These are phyloP conservation scores for Yamadazyma tumulicola DNA, from an alignment of 805 yeast species.

Conservation along the genomic window DNA sequence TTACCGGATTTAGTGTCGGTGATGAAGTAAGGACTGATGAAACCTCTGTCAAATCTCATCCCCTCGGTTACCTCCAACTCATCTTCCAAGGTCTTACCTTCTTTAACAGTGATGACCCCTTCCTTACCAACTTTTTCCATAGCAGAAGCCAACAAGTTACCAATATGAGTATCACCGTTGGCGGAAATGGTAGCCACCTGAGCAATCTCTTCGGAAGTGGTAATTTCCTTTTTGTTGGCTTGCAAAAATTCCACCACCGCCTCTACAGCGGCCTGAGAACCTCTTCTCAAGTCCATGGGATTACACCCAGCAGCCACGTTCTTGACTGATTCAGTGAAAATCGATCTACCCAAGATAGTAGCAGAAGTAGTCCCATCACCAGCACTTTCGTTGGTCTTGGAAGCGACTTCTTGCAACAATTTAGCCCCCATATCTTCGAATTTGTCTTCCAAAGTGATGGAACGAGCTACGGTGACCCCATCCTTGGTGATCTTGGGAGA, in stretches of 20 bases:
- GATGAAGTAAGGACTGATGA: constrained; percentile 93
- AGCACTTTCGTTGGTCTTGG: constrained; percentile 94
- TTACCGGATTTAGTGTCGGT: constrained; percentile 90
- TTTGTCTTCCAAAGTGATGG: constrained; percentile 78
- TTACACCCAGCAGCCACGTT: constrained; percentile 98
- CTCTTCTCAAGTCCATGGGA: constrained; percentile 97
- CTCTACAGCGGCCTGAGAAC: constrained; percentile 95
- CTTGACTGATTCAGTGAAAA: constrained; percentile 91
- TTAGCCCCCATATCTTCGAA: constrained; percentile 97
- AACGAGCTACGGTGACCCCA: constrained; percentile 95
- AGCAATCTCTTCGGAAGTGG: constrained; percentile 91
- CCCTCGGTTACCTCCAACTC: constrained; percentile 94
- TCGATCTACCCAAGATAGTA: constrained; percentile 92
- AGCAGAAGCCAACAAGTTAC: constrained; percentile 81
- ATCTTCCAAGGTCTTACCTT: constrained; percentile 95
- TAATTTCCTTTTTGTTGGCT: constrained; percentile 84
- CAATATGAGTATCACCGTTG: constrained; percentile 92
- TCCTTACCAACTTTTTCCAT: constrained; percentile 99
- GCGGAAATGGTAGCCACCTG: constrained; percentile 98
- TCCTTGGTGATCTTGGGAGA: constrained; percentile 98
- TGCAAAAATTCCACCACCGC: constrained; percentile 84
- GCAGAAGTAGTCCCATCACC: constrained; percentile 99
- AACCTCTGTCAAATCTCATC: constrained; percentile 97
- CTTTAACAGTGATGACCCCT: constrained; percentile 97
- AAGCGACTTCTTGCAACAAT: constrained; percentile 92